These are phyloP conservation scores for Schizosaccharomyces octosporus DNA, from an alignment of 805 yeast genomes.

Conservation along the genomic window DNA sequence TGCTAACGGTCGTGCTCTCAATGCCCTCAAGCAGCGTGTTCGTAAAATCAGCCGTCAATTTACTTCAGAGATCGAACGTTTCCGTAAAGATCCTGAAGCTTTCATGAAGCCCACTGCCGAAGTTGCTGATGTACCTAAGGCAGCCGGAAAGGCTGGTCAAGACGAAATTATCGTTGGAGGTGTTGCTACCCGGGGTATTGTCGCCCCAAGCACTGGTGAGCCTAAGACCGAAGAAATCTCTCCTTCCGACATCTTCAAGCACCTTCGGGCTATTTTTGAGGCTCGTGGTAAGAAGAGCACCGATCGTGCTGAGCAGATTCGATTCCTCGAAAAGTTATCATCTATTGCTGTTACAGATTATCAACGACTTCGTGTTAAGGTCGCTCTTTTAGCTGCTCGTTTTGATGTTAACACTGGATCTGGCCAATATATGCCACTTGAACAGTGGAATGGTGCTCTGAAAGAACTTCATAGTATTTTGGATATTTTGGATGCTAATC, in stretches of 20 bases:
- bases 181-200: slow-evolving; percentile 13
- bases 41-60: slow-evolving; percentile 55
- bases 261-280: slow-evolving; percentile 53
- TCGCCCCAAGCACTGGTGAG: slow-evolving; percentile 16
- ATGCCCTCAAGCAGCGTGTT: slow-evolving; percentile 68
- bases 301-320: slow-evolving; percentile 57
- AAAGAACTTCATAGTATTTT: slow-evolving; percentile 37
- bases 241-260: slow-evolving; percentile 36
- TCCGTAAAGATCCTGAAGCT: slow-evolving; percentile 37
- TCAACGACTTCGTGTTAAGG: slow-evolving; percentile 53
- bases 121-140: slow-evolving; percentile 5
- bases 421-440: slow-evolving; percentile 48
- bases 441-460: slow-evolving; percentile 40
- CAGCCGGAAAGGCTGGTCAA: slow-evolving; percentile 1
- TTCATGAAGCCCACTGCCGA: slow-evolving; percentile 3
- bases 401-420: slow-evolving; percentile 46
- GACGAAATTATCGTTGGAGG: slow-evolving; percentile 12
- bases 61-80: slow-evolving; percentile 32
- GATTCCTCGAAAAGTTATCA: slow-evolving; percentile 36
- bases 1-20: slow-evolving; percentile 61
- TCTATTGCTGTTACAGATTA: slow-evolving; percentile 31
- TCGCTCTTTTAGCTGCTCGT: slow-evolving; percentile 65
- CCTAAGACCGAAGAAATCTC: slow-evolving; percentile 16
- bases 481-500: slow-evolving; percentile 39
- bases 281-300: slow-evolving; percentile 89